phyloP scores from a whole-genome alignment of 2,329 filamentous ascomycete species.

The Talaromyces islandicus region DNA sequence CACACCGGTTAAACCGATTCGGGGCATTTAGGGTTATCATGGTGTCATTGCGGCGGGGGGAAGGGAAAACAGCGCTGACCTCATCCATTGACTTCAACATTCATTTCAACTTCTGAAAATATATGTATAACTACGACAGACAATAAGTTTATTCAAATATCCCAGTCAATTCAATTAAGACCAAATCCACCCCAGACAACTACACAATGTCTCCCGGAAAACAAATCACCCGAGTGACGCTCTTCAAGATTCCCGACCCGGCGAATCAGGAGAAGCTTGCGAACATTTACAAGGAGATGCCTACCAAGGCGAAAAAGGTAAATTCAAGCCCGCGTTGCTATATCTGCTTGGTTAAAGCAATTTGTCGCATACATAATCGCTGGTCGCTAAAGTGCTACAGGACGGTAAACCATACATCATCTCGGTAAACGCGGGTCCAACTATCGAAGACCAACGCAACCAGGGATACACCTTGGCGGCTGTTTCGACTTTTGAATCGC shows the following conservation, averaged over 20 bases:
- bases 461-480: conserved; percentile 62
- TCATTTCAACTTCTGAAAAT: background rate
- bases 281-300: conserved; percentile 2
- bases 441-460: conserved; percentile 53
- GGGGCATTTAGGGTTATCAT: background rate
- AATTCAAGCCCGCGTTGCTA: background rate
- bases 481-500: conserved; percentile 57
- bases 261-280: conserved; percentile 2
- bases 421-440: conserved; percentile 49
- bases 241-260: conserved; percentile 6
- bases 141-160: background rate
- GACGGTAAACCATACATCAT: conserved; percentile 67
- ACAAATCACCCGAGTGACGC: conserved; percentile 2
- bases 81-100: background rate
- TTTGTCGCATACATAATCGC: background rate
- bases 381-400: conserved; percentile 34
- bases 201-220: background rate
- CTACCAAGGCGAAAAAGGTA: conserved; percentile 3
- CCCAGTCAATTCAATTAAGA: background rate
- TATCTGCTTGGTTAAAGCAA: background rate
- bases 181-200: background rate
- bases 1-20: background rate
- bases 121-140: background rate
- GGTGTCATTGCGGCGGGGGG: no score
- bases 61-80: background rate